Evolutionary conservation across 2,329 filamentous ascomycete genomes (phyloP).

Genomic region (Alternaria rosae): DNA sequence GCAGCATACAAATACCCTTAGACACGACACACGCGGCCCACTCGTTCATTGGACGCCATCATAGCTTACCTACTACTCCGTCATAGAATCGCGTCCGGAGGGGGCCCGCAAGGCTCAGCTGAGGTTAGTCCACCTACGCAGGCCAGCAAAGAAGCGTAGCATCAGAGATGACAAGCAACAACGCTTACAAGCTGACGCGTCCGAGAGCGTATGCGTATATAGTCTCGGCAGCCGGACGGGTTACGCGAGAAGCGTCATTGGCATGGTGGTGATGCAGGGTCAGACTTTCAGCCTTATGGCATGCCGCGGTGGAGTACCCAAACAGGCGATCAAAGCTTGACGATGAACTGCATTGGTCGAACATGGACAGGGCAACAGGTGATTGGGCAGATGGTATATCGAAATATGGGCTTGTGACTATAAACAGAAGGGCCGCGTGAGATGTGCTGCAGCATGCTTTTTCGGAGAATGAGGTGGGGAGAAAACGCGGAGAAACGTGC

Average conservation of each 20-base stretch:
- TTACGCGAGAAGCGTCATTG: slow-evolving; percentile 12
- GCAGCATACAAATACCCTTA: slow-evolving; percentile 16
- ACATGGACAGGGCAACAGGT: neutral
- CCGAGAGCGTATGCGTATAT: slow-evolving; percentile 4
- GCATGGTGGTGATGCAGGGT: slow-evolving; percentile 18
- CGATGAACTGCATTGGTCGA: slow-evolving; percentile 1
- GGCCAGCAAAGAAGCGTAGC: neutral
- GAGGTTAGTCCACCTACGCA: neutral
- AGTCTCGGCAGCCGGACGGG: slow-evolving; percentile 6
- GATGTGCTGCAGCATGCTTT: slow-evolving; percentile 1
- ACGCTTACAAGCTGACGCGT: slow-evolving; percentile 24
- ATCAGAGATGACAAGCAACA: slow-evolving; percentile 4
- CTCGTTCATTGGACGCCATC: slow-evolving; percentile 7
- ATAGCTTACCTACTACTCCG: neutral
- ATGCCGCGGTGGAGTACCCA: neutral
- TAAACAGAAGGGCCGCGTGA: slow-evolving; percentile 8
- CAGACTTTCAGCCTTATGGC: slow-evolving; percentile 17
- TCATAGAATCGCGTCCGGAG: slow-evolving; percentile 16
- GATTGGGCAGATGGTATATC: neutral
- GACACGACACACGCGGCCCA: slow-evolving; percentile 17
- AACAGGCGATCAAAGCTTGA: slow-evolving; percentile 1
- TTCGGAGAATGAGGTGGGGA: slow-evolving; percentile 32
- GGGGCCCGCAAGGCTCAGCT: slow-evolving; percentile 21
- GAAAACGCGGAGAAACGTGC: slow-evolving; percentile 22
- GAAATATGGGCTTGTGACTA: neutral